Percentiles rank a stretch among this genome's conserved stretches.
phyloP scores from a whole-genome alignment of 2,329 filamentous ascomycete genomes.

The Colletotrichum endophyticum region DNA sequence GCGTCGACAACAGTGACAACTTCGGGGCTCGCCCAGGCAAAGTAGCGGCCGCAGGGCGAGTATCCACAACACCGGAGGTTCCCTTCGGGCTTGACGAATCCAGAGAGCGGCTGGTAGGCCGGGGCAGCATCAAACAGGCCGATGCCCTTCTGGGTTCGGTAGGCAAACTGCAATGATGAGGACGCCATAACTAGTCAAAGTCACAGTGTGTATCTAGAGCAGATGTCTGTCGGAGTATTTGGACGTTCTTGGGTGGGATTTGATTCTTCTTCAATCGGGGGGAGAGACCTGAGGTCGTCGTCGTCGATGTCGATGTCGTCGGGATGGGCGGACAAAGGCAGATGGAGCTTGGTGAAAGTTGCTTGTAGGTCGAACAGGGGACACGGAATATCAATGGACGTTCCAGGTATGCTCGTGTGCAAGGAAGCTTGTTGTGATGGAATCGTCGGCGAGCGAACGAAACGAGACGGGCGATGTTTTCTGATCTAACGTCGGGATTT shows the following conservation, averaged over 20 bases:
- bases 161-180: slow-evolving; percentile 92
- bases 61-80: slow-evolving; percentile 95
- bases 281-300: not conserved
- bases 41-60: slow-evolving; percentile 94
- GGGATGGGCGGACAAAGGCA: slow-evolving; percentile 15
- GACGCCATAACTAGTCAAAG: slow-evolving; percentile 94
- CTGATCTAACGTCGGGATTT: not conserved
- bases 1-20: slow-evolving; percentile 86
- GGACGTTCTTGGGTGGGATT: slow-evolving; percentile 23
- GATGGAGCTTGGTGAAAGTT: not conserved
- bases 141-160: slow-evolving; percentile 96
- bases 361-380: not conserved
- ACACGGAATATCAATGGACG: not conserved
- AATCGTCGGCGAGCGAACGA: not conserved
- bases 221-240: slow-evolving; percentile 23
- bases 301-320: not conserved
- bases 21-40: slow-evolving; percentile 91
- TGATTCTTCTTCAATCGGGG: slow-evolving; percentile 24
- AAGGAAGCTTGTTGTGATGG: slow-evolving; percentile 14
- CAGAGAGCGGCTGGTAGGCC: slow-evolving; percentile 82
- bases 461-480: not conserved
- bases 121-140: slow-evolving; percentile 92
- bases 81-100: slow-evolving; percentile 87
- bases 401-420: not conserved
- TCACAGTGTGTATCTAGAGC: slow-evolving; percentile 61